A percentile compares a stretch with the other conserved stretches of the same genome.
phyloP scores from a whole-genome alignment of 495 filamentous ascomycete genomes.

The Penicillium argentinense region DNA sequence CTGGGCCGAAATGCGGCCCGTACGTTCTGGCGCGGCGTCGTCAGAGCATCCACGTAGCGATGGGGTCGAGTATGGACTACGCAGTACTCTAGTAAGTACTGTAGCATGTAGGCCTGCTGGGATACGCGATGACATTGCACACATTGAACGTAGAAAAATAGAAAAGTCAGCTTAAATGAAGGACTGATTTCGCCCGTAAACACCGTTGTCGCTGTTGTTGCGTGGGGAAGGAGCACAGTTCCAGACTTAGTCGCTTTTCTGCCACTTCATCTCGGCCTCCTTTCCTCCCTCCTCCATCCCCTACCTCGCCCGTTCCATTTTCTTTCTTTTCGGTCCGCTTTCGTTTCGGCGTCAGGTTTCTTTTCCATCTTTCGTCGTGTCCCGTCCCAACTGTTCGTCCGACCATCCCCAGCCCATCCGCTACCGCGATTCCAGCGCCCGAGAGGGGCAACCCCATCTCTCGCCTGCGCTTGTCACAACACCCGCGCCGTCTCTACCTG shows the following conservation, averaged over 20 bases:
- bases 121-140: too few relatives aligned
- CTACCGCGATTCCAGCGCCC: constrained; percentile 9
- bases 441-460: constrained; percentile 27
- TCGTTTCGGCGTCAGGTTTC: not conserved
- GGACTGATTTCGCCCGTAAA: too few relatives aligned
- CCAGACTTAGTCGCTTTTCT: constrained; percentile 6
- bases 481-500: constrained; percentile 29
- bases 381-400: not conserved
- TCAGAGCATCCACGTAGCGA: constrained; percentile 14
- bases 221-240: constrained; percentile 1
- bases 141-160: too few relatives aligned
- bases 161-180: too few relatives aligned
- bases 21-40: constrained; percentile 14
- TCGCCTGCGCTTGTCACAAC: constrained; percentile 26
- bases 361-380: not conserved
- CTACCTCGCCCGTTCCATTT: not conserved
- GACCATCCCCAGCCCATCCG: not conserved
- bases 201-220: too few relatives aligned
- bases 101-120: too few relatives aligned
- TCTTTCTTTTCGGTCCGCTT: not conserved
- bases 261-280: constrained; percentile 19
- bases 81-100: too few relatives aligned
- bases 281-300: constrained; percentile 5
- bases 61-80: too few relatives aligned
- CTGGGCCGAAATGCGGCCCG: constrained; percentile 13